These are phyloP conservation scores for Nothophoma quercina DNA, from an alignment of 2,329 filamentous ascomycete genomes.

Conservation along the genomic window DNA sequence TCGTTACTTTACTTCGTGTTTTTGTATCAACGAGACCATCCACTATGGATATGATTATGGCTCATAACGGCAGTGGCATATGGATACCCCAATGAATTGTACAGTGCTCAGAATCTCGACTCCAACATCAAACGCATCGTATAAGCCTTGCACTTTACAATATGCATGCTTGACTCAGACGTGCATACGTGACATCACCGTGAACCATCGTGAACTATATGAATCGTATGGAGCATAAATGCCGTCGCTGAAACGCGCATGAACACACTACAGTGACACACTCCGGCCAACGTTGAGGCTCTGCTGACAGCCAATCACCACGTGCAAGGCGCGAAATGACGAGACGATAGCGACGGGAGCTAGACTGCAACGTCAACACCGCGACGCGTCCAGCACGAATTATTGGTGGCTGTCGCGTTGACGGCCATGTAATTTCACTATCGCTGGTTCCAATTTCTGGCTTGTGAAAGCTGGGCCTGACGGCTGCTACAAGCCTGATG, in stretches of 20 bases:
- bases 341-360: slow-evolving; percentile 22
- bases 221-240: too few relatives aligned
- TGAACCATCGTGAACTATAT: too few relatives aligned
- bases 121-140: too few relatives aligned
- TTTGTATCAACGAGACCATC: slow-evolving; percentile 10
- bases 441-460: background rate
- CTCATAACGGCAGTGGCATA: slow-evolving; percentile 32
- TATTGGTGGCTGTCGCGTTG: slow-evolving; percentile 1
- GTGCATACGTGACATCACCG: too few relatives aligned
- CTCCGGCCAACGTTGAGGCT: slow-evolving; percentile 15
- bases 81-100: slow-evolving; percentile 34
- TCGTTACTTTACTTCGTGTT: slow-evolving; percentile 3
- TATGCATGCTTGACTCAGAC: too few relatives aligned
- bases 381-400: slow-evolving; percentile 11
- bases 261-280: background rate
- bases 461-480: background rate
- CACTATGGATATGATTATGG: slow-evolving; percentile 26
- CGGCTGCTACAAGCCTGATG: too few relatives aligned
- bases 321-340: background rate
- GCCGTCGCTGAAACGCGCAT: slow-evolving; percentile 1
- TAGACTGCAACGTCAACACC: slow-evolving; percentile 11
- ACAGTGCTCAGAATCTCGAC: slow-evolving; percentile 19
- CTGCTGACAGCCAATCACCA: slow-evolving; percentile 21
- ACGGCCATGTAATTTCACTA: background rate
- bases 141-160: too few relatives aligned